Percentiles rank a stretch among this genome's conserved stretches.
phyloP scores from a whole-genome alignment of 177 flowering plant genomes.

The Vitis hybrid region DNA sequence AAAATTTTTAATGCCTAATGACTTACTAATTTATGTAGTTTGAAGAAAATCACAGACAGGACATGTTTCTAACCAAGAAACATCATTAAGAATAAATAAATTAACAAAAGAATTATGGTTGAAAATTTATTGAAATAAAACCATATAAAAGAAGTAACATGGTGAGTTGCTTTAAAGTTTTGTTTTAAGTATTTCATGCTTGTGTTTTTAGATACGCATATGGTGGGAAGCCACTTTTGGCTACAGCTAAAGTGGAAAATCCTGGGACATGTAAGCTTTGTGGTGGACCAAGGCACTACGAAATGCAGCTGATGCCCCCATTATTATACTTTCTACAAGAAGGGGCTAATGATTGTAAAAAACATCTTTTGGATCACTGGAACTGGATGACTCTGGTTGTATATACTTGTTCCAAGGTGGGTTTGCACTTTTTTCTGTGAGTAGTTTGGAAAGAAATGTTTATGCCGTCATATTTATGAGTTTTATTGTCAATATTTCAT shows the following conservation, averaged over 20 bases:
- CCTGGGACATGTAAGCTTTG: conserved; percentile 61
- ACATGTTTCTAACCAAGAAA: no score
- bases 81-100: no score
- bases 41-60: no score
- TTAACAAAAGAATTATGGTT: no score
- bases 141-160: background rate
- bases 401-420: conserved; percentile 81
- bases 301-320: conserved; percentile 94
- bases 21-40: no score
- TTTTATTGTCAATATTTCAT: background rate
- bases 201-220: conserved; percentile 56
- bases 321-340: conserved; percentile 73
- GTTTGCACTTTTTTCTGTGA: conserved; percentile 6
- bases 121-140: no score
- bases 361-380: conserved; percentile 52
- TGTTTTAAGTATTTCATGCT: background rate
- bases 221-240: conserved; percentile 80
- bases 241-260: conserved; percentile 36
- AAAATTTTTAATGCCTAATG: no score
- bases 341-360: conserved; percentile 38
- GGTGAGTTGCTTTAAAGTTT: background rate
- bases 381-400: conserved; percentile 80
- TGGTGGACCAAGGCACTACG: conserved; percentile 67
- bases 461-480: background rate
- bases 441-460: background rate